phyloP scores from a whole-genome alignment of 352 stramenopile species.

The Globisporangium solare region DNA sequence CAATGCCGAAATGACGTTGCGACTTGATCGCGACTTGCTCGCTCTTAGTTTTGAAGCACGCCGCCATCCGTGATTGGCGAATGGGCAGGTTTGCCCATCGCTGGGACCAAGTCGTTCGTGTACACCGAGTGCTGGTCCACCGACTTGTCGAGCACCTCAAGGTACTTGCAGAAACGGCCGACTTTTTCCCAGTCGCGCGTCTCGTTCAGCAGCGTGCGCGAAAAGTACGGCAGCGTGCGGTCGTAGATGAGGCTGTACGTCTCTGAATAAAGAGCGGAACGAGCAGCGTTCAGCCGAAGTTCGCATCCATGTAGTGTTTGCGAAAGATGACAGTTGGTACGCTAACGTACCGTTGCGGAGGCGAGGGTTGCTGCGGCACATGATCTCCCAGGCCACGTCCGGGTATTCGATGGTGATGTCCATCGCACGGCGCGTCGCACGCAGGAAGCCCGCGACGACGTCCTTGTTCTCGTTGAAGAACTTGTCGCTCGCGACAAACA shows the following conservation, averaged over 20 bases:
- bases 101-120: constrained; percentile 43
- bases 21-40: not conserved
- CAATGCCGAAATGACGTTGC: not conserved
- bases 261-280: constrained; percentile 16
- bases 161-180: constrained; percentile 51
- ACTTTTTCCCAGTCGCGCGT: constrained; percentile 52
- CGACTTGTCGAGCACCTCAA: constrained; percentile 35
- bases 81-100: constrained; percentile 41
- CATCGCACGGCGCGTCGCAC: constrained; percentile 39
- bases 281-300: not conserved
- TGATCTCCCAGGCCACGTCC: constrained; percentile 41
- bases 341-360: constrained; percentile 29
- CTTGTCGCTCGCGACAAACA: constrained; percentile 44
- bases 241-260: constrained; percentile 50
- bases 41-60: constrained; percentile 26
- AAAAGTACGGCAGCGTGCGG: constrained; percentile 46
- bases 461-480: constrained; percentile 49
- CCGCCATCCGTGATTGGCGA: constrained; percentile 34
- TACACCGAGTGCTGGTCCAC: constrained; percentile 54
- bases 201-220: constrained; percentile 42
- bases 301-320: not conserved
- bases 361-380: constrained; percentile 48
- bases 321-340: not conserved
- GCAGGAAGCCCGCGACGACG: constrained; percentile 33
- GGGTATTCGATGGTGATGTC: constrained; percentile 50